Evolutionary conservation across 140 eudicot genomes (phyloP).

Genomic region (Senecio squalidus): DNA sequence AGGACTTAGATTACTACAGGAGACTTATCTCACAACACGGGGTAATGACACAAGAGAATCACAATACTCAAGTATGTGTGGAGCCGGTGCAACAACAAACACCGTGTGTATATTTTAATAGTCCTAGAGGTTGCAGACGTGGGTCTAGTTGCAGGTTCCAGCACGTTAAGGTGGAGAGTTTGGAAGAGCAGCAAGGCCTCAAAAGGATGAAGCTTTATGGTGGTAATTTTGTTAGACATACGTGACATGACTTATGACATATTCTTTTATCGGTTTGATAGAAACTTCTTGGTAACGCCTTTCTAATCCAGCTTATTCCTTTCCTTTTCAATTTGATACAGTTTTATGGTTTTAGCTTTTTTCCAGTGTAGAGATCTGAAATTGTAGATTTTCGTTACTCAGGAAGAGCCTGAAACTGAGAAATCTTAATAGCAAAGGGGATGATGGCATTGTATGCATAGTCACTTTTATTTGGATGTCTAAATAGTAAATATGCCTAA

Average conservation of each 20-base stretch:
- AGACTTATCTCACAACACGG: conserved; percentile 14
- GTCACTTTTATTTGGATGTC: too few species aligned
- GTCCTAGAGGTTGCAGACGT: conserved; percentile 17
- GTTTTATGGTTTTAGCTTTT: neutral
- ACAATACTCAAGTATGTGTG: conserved; percentile 13
- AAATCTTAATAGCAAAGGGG: neutral
- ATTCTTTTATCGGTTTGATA: neutral
- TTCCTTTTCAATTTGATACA: neutral
- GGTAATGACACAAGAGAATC: conserved; percentile 8
- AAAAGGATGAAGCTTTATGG: conserved; percentile 12
- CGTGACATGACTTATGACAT: too few species aligned
- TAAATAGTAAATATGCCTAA: neutral
- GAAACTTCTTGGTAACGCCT: neutral
- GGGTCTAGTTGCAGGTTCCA: conserved; percentile 23
- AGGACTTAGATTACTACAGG: conserved; percentile 19
- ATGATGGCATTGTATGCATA: too few species aligned
- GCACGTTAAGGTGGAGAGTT: conserved; percentile 10
- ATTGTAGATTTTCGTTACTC: neutral
- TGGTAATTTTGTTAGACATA: conserved; percentile 5
- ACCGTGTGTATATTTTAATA: conserved; percentile 12
- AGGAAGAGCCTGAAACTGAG: neutral
- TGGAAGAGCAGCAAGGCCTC: conserved; percentile 1
- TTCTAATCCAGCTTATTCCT: neutral
- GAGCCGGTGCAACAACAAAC: neutral
- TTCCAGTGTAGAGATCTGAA: neutral